Base-by-base conservation (phyloP, 345 rosid genomes). In the Hypericum androsaemum region DNA sequence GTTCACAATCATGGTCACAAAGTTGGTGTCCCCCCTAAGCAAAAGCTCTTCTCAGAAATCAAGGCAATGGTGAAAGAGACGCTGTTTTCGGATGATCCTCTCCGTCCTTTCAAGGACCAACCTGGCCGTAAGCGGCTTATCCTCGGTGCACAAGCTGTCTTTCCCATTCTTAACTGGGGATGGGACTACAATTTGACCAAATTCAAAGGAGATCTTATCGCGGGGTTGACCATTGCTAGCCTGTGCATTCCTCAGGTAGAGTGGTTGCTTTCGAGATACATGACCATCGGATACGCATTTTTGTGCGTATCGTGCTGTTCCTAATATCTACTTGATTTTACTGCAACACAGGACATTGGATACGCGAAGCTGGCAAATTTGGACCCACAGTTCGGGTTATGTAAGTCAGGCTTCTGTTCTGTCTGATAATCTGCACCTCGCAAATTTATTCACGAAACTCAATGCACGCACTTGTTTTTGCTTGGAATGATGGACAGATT, bases 191-290 rank as follows among this genome's bases (percentile, higher is more conserved):
- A 53, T 68, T 51, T 86, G 8, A 54, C 46, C 7, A 88, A 85
- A 56, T 73, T 92, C 44, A 79, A 73, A 53, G 95, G 97, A 7
- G 95, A 88, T 64, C 50, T 88, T 44, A 81, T 88, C 5, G 75
- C 98, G 5, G 98, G 98, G 32, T 78, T 92, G 28, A 92, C 98
- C 59, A 92, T 92, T 47, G 98, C 98, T 8, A 92, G 97, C 73
- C 97, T 92, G 44, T 88, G 98, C 77, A 85, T 92, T 70, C 97
- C 98, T 51, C 98, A 92, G 98, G 98, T 81, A 65, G 7, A 8
- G 41, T 32, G 32, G 37, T 41, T 46, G 14, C 39, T 17, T 10
- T 16, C 5, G 12, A 56, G 12, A 44, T 51, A 12, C 0, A 11
- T 10, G 28, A 1, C 32, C 4, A 22, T 22, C 32, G 32, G 32